These are phyloP conservation scores for Flaveria floridana DNA, from an alignment of 140 eudicot species.

Conservation along the genomic window DNA sequence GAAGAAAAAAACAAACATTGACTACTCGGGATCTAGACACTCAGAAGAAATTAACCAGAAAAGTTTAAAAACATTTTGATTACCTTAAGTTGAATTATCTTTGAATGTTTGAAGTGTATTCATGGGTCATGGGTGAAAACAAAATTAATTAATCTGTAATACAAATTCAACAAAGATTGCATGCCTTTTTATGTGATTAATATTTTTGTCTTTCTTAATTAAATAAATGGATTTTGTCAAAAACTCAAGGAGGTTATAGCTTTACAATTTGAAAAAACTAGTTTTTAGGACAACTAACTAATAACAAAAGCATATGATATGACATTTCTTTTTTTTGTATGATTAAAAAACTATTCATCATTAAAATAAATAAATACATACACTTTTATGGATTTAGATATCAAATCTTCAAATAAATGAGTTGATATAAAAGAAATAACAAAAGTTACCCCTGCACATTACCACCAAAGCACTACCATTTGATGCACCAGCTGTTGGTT, in stretches of 20 bases:
- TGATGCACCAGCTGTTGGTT: slow-evolving; percentile 8
- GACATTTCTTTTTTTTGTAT: neutral
- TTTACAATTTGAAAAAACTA: neutral
- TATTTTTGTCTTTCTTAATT: neutral
- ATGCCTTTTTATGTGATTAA: neutral
- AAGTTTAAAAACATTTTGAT: neutral
- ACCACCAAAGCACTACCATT: slow-evolving; percentile 56
- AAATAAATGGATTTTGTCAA: neutral
- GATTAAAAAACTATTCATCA: neutral
- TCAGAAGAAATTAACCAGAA: neutral
- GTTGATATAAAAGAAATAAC: neutral
- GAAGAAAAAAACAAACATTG: neutral
- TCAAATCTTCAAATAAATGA: slow-evolving; percentile 2
- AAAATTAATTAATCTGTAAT: neutral
- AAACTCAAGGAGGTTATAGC: neutral
- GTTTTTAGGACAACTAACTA: neutral
- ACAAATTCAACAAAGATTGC: neutral
- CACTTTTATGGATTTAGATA: neutral
- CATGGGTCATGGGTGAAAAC: neutral
- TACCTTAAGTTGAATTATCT: neutral
- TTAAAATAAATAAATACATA: neutral
- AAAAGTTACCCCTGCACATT: slow-evolving; percentile 53
- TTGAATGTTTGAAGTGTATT: neutral
- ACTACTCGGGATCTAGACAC: neutral
- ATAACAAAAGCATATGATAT: neutral